These are phyloP conservation scores for Conoideocrella luteorostrata DNA, from an alignment of 2,329 filamentous ascomycete genomes.

Conservation along the genomic window DNA sequence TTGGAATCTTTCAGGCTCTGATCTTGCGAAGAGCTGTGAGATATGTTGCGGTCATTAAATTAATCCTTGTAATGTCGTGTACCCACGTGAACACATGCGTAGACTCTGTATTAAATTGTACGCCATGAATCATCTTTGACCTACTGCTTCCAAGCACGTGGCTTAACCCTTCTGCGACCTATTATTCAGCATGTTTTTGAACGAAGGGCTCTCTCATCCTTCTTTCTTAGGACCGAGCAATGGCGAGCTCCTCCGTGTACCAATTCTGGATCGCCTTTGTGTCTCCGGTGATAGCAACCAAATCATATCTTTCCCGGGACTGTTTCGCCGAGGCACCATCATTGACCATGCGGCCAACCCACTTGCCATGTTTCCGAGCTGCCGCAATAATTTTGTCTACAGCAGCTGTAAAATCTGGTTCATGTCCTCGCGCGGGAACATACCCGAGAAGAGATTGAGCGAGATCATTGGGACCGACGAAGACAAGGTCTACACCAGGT, in stretches of 20 bases:
- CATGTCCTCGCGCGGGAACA: slow-evolving; percentile 36
- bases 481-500: slow-evolving; percentile 35
- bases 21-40: no score
- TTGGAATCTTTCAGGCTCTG: no score
- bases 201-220: no score
- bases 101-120: no score
- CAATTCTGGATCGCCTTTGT: slow-evolving; percentile 43
- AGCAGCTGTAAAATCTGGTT: slow-evolving; percentile 40
- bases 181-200: no score
- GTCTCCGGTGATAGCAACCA: slow-evolving; percentile 36
- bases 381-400: slow-evolving; percentile 39
- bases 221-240: slow-evolving; percentile 31
- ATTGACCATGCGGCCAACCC: slow-evolving; percentile 41
- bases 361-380: slow-evolving; percentile 42
- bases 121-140: no score
- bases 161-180: no score
- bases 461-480: slow-evolving; percentile 41
- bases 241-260: slow-evolving; percentile 35
- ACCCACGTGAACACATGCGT: no score
- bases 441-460: slow-evolving; percentile 32
- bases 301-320: slow-evolving; percentile 31
- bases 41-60: no score
- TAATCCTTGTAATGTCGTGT: no score
- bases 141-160: no score
- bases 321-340: slow-evolving; percentile 36